These are phyloP conservation scores for Candida dendrica DNA, from an alignment of 805 yeast species.

Conservation along the genomic window DNA sequence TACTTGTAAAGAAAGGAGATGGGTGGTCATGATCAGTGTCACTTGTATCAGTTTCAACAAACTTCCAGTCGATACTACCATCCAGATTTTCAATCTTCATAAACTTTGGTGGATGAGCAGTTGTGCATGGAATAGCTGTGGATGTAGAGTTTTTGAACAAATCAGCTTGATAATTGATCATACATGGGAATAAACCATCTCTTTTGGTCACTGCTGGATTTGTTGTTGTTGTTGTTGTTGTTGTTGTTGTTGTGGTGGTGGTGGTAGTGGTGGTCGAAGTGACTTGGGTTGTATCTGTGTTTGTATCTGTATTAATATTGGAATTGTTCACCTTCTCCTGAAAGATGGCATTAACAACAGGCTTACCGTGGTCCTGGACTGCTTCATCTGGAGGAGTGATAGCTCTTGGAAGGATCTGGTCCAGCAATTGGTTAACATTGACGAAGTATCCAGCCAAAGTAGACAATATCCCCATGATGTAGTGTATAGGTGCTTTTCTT, in stretches of 20 bases:
- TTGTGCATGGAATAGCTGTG: conserved; percentile 34
- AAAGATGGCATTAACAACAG: not conserved
- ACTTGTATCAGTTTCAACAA: conserved; percentile 26
- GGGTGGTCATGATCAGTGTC: conserved; percentile 4
- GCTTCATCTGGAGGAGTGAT: not conserved
- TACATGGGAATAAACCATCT: conserved; percentile 14
- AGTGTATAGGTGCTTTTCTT: no score
- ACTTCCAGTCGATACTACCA: conserved; percentile 54
- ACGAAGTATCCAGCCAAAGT: not conserved
- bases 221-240: not conserved
- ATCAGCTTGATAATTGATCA: conserved; percentile 9
- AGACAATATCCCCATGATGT: not conserved
- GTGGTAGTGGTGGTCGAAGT: not conserved
- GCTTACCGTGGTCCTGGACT: no score
- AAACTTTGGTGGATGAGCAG: conserved; percentile 38
- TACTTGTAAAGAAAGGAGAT: conserved; percentile 16
- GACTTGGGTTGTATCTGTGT: no score
- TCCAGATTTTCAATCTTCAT: conserved; percentile 43
- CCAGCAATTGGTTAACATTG: not conserved
- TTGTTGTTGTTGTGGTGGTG: not conserved
- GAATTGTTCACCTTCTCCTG: not conserved
- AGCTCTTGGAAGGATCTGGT: not conserved
- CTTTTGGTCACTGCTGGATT: not conserved
- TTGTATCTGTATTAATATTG: no score
- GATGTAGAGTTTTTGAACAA: conserved; percentile 6